Percentiles rank a stretch among this genome's conserved stretches.
Conservation (phyloP, 2,329 filamentous ascomycete species). For the Phoma herbarum region DNA sequence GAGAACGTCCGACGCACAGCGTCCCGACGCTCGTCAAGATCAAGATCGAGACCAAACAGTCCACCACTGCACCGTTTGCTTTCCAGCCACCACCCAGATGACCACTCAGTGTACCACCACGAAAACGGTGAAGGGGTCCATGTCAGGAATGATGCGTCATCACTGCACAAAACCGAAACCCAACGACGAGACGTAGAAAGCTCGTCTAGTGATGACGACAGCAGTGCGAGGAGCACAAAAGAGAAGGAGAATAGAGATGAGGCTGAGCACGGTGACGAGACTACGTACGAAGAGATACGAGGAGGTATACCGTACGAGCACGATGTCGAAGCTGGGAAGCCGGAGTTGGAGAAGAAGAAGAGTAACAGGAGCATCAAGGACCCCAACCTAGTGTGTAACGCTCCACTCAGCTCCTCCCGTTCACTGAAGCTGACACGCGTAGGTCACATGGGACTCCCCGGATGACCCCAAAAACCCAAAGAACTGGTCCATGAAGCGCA, state of each 20-base stretch:
- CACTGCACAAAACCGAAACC: slow-evolving; percentile 39
- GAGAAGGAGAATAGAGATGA: slow-evolving; percentile 20
- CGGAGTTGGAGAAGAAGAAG: slow-evolving; percentile 39
- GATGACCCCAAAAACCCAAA: slow-evolving; percentile 59
- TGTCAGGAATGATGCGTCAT: slow-evolving; percentile 32
- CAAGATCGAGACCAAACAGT: slow-evolving; percentile 36
- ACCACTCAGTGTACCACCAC: slow-evolving; percentile 48
- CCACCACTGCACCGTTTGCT: slow-evolving; percentile 39
- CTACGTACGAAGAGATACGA: slow-evolving; percentile 39
- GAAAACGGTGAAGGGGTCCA: slow-evolving; percentile 40
- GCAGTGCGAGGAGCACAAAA: slow-evolving; percentile 19
- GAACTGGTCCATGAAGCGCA: slow-evolving; percentile 55
- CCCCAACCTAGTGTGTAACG: slow-evolving; percentile 42
- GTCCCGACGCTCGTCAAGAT: slow-evolving; percentile 25
- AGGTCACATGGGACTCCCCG: slow-evolving; percentile 57
- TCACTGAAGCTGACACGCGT: slow-evolving; percentile 15
- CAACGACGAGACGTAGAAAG: slow-evolving; percentile 29
- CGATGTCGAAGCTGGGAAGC: slow-evolving; percentile 39
- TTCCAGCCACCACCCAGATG: slow-evolving; percentile 45
- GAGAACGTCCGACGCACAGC: slow-evolving; percentile 10
- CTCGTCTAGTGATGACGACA: slow-evolving; percentile 21
- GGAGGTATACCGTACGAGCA: slow-evolving; percentile 42
- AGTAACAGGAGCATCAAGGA: slow-evolving; percentile 40
- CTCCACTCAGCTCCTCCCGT: not conserved
- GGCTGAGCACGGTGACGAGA: slow-evolving; percentile 19